A percentile compares a stretch with the other conserved stretches of the same genome.
These are phyloP conservation scores for Cytospora chrysosperma DNA, from an alignment of 2,329 filamentous ascomycete species.

Conservation along the genomic window DNA sequence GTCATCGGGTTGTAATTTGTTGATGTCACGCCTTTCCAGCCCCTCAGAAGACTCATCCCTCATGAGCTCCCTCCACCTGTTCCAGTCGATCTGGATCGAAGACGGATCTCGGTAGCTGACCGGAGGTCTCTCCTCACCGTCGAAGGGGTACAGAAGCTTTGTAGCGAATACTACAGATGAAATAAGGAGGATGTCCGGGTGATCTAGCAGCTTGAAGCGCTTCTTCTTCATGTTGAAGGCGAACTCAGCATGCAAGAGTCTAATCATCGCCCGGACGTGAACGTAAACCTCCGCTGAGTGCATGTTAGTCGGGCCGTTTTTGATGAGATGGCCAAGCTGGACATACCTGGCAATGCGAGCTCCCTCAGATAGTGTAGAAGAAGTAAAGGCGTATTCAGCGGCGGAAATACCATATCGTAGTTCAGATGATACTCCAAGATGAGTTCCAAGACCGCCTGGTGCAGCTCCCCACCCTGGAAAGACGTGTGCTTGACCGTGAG, in stretches of 20 bases:
- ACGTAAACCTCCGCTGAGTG: constrained; percentile 63
- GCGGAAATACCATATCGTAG: constrained; percentile 69
- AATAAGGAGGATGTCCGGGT: constrained; percentile 75
- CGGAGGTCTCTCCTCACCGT: constrained; percentile 53
- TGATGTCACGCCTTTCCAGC: constrained; percentile 30
- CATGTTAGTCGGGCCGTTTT: constrained; percentile 29
- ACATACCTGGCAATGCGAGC: constrained; percentile 71
- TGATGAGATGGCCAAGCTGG: not conserved
- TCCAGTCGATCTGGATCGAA: constrained; percentile 68
- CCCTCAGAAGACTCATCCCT: constrained; percentile 30
- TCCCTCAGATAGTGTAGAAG: constrained; percentile 69
- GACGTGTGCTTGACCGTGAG: constrained; percentile 52
- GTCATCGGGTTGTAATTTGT: constrained; percentile 30
- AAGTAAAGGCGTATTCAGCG: constrained; percentile 67
- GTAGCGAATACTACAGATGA: constrained; percentile 70
- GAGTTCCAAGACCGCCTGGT: constrained; percentile 61
- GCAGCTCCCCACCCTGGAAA: constrained; percentile 58
- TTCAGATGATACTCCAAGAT: constrained; percentile 63
- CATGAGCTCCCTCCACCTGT: constrained; percentile 60
- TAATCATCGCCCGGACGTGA: constrained; percentile 56
- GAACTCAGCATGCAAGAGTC: constrained; percentile 53
- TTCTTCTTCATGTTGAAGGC: constrained; percentile 51
- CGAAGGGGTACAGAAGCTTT: constrained; percentile 78
- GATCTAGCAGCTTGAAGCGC: constrained; percentile 50
- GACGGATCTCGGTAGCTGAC: constrained; percentile 54